Conservation (phyloP, 345 rosid genomes). For the Eucalyptus polybractea region DNA sequence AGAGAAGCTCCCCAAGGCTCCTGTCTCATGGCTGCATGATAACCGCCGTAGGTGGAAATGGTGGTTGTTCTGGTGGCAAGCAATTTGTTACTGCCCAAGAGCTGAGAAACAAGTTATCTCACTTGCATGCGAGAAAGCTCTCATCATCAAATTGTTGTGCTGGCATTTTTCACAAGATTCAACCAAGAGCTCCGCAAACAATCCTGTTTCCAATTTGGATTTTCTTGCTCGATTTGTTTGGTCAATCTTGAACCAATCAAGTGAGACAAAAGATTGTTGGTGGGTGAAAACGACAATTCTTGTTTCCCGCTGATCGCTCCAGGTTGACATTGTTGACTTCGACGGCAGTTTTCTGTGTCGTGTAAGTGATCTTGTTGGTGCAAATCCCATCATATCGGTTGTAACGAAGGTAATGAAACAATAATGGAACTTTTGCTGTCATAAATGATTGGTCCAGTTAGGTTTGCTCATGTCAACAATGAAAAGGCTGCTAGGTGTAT, state of each 20-base stretch:
- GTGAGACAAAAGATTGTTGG: background rate
- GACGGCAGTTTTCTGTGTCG: conserved; percentile 89
- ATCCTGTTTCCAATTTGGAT: background rate
- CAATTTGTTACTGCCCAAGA: conserved; percentile 81
- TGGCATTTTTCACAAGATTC: background rate
- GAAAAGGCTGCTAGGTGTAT: conserved; percentile 37
- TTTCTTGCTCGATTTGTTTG: background rate
- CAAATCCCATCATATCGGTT: conserved; percentile 83
- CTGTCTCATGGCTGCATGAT: conserved; percentile 94
- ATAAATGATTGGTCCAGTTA: background rate
- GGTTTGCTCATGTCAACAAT: background rate
- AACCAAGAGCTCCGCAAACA: background rate
- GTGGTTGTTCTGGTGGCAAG: conserved; percentile 89
- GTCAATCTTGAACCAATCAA: background rate
- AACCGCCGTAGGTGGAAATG: conserved; percentile 94
- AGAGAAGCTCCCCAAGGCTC: conserved; percentile 5
- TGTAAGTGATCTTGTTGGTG: conserved; percentile 81
- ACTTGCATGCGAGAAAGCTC: conserved; percentile 65
- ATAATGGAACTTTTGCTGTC: background rate
- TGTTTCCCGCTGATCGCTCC: background rate
- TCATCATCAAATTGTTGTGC: conserved; percentile 70
- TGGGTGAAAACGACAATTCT: background rate
- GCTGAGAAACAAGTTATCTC: conserved; percentile 80
- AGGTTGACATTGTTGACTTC: conserved; percentile 96
- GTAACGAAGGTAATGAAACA: conserved; percentile 56